Evolutionary conservation across 768 basidiomycete species (phyloP), one percentile per base, ranked within the genome.

Genomic region (Russula compacta): DNA sequence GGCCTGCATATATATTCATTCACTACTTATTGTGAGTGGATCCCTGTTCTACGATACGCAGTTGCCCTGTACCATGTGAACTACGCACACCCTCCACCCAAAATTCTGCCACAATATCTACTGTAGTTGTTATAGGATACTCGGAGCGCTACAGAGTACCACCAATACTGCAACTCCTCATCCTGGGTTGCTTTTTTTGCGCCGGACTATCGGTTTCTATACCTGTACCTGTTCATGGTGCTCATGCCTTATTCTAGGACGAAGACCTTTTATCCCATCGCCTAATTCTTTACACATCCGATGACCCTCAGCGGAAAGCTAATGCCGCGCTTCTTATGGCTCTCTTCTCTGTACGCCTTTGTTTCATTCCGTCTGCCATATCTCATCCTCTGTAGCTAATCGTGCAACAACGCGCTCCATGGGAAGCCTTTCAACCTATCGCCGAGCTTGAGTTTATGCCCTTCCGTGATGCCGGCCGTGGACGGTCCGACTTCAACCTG

Each of bases 291-390:
- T 98, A 95, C 73, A 87, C 94, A 12, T 87, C 90, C 19, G 81
- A 84, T 69, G 90, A 94, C 67, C 86, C 94, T 6, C 83, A 84
- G 67, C 79, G 81, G 66, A 98, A 98, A 72, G 91, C 93, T 6
- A 98, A 98, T 69, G 92, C 95, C 6, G 94, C 94, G 0, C 75
- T 98, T n/a, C 76, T 98, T 32, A 89, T 98, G 78, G 87, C 94
- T 11, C 82, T 98, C 49, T 98, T 92, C 71, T 84, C 90, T 53
- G 95, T 98, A 69, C 63, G 92, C 80, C 49, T 40, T 38, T 24
- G 9, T 35, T 21, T 32, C 11, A 4, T 47, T 21, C 50, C 24
- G 17, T 33, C 32, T 49, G 29, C 19, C n/a, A 4, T 40, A 1
- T 5, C 55, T 58, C 9, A 59, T 52, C 6, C 6, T 42, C 32